phyloP scores from a whole-genome alignment of 2,329 filamentous ascomycete genomes.

The Neonectria neomacrospora region DNA sequence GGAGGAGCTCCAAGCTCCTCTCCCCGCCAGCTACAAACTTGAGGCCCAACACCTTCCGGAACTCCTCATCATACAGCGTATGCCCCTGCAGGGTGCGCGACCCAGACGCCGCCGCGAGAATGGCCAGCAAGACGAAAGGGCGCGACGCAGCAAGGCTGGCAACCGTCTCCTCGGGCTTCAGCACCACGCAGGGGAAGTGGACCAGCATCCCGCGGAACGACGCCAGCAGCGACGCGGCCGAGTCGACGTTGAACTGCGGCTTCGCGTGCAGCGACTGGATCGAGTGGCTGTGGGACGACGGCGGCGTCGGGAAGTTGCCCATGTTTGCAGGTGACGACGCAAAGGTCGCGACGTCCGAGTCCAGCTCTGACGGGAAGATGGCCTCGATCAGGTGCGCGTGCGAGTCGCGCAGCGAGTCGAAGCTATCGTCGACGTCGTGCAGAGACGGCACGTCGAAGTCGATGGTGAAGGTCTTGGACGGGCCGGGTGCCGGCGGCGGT shows the following conservation, averaged over 20 bases:
- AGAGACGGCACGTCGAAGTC: slow-evolving; percentile 60
- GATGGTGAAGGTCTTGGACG: slow-evolving; percentile 64
- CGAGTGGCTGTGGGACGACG: slow-evolving; percentile 47
- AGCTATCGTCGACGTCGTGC: slow-evolving; percentile 52
- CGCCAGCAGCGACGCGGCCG: slow-evolving; percentile 58
- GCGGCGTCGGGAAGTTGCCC: slow-evolving; percentile 43
- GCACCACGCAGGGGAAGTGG: slow-evolving; percentile 57
- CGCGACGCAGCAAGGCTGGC: slow-evolving; percentile 55
- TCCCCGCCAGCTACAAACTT: slow-evolving; percentile 68
- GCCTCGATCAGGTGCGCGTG: slow-evolving; percentile 57
- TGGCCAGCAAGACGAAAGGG: slow-evolving; percentile 66
- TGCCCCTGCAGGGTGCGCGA: slow-evolving; percentile 62
- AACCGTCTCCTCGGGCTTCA: slow-evolving; percentile 56
- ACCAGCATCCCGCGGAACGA: slow-evolving; percentile 57
- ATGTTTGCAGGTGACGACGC: slow-evolving; percentile 33
- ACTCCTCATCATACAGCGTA: slow-evolving; percentile 66
- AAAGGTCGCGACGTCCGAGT: slow-evolving; percentile 29
- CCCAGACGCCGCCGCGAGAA: slow-evolving; percentile 62
- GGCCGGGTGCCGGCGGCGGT: slow-evolving; percentile 48
- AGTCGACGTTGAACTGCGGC: slow-evolving; percentile 66
- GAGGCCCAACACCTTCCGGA: slow-evolving; percentile 65
- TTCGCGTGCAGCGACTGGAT: slow-evolving; percentile 57
- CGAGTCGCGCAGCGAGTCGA: slow-evolving; percentile 56
- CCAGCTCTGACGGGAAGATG: slow-evolving; percentile 49
- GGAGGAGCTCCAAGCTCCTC: slow-evolving; percentile 65